A percentile compares a stretch with the other conserved stretches of the same genome.
Evolutionary conservation across 2,329 filamentous ascomycete genomes (phyloP).

Genomic region (Xylariaceae sp.): DNA sequence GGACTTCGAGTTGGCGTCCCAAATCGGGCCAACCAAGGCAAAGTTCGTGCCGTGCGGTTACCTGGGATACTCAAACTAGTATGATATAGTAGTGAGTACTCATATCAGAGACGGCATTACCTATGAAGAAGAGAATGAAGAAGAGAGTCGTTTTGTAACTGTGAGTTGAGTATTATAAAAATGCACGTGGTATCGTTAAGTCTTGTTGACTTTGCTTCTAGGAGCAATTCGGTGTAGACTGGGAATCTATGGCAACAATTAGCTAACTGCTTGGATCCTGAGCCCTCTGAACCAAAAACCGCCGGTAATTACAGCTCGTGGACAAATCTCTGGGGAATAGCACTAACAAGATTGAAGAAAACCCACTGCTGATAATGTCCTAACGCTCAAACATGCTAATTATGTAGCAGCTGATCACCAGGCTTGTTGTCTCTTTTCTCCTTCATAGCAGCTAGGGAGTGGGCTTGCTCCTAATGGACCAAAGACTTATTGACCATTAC

Average conservation of each 20-base stretch:
- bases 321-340: slow-evolving; percentile 28
- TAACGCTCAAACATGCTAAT: slow-evolving; percentile 18
- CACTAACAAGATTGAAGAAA: slow-evolving; percentile 13
- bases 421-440: not conserved
- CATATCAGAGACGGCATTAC: slow-evolving; percentile 8
- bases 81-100: slow-evolving; percentile 12
- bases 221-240: slow-evolving; percentile 31
- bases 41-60: slow-evolving; percentile 14
- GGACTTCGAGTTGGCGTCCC: slow-evolving; percentile 22
- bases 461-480: not conserved
- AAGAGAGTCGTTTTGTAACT: slow-evolving; percentile 19
- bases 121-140: not conserved
- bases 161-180: slow-evolving; percentile 6
- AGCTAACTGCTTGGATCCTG: slow-evolving; percentile 3
- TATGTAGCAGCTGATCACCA: slow-evolving; percentile 29
- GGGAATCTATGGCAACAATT: slow-evolving; percentile 21
- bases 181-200: not conserved
- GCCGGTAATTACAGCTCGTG: slow-evolving; percentile 26
- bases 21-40: slow-evolving; percentile 21
- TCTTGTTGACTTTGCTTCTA: not conserved
- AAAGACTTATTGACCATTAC: slow-evolving; percentile 9
- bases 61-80: not conserved
- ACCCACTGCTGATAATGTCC: not conserved
- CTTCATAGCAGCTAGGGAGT: not conserved
- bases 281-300: slow-evolving; percentile 20